These are phyloP conservation scores for Haematococcus lacustris DNA, from an alignment of 139 green algal genomes.

Conservation along the genomic window DNA sequence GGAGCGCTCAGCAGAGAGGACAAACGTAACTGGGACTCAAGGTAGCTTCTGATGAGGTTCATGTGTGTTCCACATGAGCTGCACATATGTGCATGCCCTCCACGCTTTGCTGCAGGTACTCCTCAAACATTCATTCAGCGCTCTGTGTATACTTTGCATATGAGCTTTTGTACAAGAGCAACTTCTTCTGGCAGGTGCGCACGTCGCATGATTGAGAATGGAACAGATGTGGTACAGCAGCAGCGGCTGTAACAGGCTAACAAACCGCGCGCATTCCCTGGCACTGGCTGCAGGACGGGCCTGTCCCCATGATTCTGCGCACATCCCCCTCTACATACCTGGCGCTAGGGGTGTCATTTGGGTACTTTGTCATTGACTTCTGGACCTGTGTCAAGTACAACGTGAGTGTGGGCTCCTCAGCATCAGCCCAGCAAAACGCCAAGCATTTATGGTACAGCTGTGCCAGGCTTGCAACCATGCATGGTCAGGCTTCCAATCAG, in stretches of 20 bases:
- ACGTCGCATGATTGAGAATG: neutral
- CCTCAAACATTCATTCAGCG: conserved; percentile 15
- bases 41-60: conserved; percentile 8
- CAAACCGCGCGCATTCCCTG: neutral
- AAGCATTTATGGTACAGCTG: too few species aligned
- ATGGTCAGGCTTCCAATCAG: too few species aligned
- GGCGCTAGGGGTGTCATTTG: conserved; percentile 17
- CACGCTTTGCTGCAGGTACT: conserved; percentile 12
- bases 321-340: conserved; percentile 8
- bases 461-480: too few species aligned
- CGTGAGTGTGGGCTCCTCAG: conserved; percentile 19
- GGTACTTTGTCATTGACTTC: conserved; percentile 31
- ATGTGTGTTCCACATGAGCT: neutral
- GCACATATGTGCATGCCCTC: neutral
- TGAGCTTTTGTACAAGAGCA: neutral
- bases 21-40: conserved; percentile 25
- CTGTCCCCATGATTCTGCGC: conserved; percentile 13
- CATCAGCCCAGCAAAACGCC: conserved; percentile 25
- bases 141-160: conserved; percentile 19
- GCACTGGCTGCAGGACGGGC: neutral
- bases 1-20: conserved; percentile 5
- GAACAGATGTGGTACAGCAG: neutral
- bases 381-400: conserved; percentile 27
- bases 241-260: neutral
- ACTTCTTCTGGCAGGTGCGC: conserved; percentile 24